Evolutionary conservation across 2,329 filamentous ascomycete genomes (phyloP).

Genomic region (Phaeophleospora eucalypticola): DNA sequence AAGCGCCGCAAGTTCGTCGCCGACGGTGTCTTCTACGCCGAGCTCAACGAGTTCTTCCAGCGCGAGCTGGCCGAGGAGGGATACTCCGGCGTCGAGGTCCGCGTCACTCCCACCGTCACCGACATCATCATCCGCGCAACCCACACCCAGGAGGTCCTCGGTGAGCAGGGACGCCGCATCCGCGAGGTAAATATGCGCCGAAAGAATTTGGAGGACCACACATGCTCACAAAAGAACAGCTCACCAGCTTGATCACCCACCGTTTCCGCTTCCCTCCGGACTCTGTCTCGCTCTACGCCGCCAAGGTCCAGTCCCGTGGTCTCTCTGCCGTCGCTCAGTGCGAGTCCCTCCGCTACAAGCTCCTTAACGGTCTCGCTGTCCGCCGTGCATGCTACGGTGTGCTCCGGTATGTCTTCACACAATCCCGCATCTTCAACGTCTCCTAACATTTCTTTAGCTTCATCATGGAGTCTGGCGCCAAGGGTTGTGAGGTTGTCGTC

Average conservation of each 20-base stretch:
- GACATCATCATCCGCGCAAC: conserved; percentile 99
- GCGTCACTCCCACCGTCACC: conserved; percentile 98
- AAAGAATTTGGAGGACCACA: not conserved
- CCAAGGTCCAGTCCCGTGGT: conserved; percentile 99
- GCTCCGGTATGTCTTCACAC: conserved; percentile 46
- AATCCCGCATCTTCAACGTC: not conserved
- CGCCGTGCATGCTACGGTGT: conserved; percentile 99
- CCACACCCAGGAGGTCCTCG: conserved; percentile 99
- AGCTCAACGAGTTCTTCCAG: conserved; percentile 99
- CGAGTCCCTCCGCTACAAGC: conserved; percentile 99
- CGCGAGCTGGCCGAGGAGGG: conserved; percentile 99
- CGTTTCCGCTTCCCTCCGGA: conserved; percentile 99
- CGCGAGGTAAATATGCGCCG: conserved; percentile 58
- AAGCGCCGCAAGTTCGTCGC: conserved; percentile 73
- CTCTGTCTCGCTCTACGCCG: conserved; percentile 98
- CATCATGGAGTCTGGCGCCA: conserved; percentile 99
- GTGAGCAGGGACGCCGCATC: conserved; percentile 99
- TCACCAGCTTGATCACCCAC: conserved; percentile 99
- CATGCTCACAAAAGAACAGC: conserved; percentile 40
- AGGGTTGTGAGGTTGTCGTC: conserved; percentile 99
- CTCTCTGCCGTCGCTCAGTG: conserved; percentile 99
- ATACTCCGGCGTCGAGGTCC: conserved; percentile 99
- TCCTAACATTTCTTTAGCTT: conserved; percentile 55
- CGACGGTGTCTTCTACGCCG: conserved; percentile 99
- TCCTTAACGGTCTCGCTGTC: conserved; percentile 98